These are phyloP conservation scores for Massariosphaeria phaeospora DNA, from an alignment of 495 filamentous ascomycete species.

Conservation along the genomic window DNA sequence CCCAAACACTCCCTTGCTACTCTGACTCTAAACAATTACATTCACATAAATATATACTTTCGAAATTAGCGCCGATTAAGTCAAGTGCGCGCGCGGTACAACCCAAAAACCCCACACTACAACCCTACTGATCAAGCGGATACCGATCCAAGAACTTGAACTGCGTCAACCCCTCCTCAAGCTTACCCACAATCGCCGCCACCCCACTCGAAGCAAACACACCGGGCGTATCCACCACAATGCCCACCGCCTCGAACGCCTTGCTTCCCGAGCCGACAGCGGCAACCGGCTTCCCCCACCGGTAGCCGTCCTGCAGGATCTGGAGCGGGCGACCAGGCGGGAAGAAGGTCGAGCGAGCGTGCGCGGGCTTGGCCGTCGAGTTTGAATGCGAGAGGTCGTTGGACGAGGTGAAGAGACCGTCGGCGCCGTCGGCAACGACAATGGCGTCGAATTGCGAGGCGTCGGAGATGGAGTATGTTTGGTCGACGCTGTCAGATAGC, in stretches of 20 bases:
- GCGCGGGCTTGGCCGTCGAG: conserved; percentile 24
- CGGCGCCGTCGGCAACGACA: conserved; percentile 55
- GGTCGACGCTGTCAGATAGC: conserved; percentile 53
- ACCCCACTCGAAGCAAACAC: conserved; percentile 46
- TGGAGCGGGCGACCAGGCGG: conserved; percentile 60
- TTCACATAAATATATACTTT: too few relatives aligned
- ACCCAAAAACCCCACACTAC: too few relatives aligned
- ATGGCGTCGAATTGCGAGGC: conserved; percentile 69
- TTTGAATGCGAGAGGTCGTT: not conserved
- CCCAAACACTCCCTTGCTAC: too few relatives aligned
- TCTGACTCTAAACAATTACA: too few relatives aligned
- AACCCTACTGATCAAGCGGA: conserved; percentile 49
- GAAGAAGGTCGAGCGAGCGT: conserved; percentile 49
- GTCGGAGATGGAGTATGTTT: conserved; percentile 67
- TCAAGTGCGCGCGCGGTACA: too few relatives aligned
- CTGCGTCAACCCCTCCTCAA: conserved; percentile 58
- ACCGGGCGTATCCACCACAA: conserved; percentile 44
- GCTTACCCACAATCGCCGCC: conserved; percentile 34
- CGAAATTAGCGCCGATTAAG: too few relatives aligned
- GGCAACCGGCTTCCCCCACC: conserved; percentile 69
- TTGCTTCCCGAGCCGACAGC: conserved; percentile 50
- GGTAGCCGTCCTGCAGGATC: conserved; percentile 61
- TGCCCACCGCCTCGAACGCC: conserved; percentile 46
- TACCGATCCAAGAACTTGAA: conserved; percentile 64
- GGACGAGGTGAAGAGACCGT: conserved; percentile 40